Base-by-base conservation (phyloP, 106 monocot species). In the Acorus gramineus region DNA sequence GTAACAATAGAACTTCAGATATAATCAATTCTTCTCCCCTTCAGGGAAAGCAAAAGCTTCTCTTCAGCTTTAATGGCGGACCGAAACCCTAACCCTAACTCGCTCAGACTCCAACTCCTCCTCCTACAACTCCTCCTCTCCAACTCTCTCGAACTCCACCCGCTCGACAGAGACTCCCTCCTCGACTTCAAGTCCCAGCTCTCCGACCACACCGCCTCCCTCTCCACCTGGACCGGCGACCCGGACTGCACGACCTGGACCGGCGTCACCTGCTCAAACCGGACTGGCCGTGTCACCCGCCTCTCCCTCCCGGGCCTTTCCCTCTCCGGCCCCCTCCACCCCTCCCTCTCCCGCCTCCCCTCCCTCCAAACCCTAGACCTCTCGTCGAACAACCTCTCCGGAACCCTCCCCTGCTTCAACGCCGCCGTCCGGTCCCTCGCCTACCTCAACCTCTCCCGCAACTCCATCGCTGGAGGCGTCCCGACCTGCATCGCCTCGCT, bases 401-500 rank as follows among this genome's bases (percentile, higher is more conserved):
- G 92, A 11, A 82, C 82, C 5, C 65, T 92, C 47, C 92, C 87
- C 2, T 92, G 92, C 76, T 57, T 87, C 63, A 60, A 77, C 4
- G 64, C 85, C 0, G 68, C 83, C 2, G 12, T 58, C 5, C 53
- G 9, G 11, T 76, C 90, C 7, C 82, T 90, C 43, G 46, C 59
- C 10, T 28, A 62, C n/a, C 77, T 96, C 49, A 73, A 96, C 49
- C 71, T 96, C 42, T 70, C 90, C 8, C 3, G 66, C 13, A 96
- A 96, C 67, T 66, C 79, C 47, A 46, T 96, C 42, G 76, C 64
- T 7, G 96, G 96, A 3, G 96, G 82, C 4, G 61, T 96, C n/a
- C 96, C 96, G 2, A 83, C 96, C 3, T 96, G 96, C 67, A 60
- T 96, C 11, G 74, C 87, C 3, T 76, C 71, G n/a, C 76, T 90